phyloP scores from a whole-genome alignment of 495 filamentous ascomycete genomes.

The Hypoxylon perforatum region DNA sequence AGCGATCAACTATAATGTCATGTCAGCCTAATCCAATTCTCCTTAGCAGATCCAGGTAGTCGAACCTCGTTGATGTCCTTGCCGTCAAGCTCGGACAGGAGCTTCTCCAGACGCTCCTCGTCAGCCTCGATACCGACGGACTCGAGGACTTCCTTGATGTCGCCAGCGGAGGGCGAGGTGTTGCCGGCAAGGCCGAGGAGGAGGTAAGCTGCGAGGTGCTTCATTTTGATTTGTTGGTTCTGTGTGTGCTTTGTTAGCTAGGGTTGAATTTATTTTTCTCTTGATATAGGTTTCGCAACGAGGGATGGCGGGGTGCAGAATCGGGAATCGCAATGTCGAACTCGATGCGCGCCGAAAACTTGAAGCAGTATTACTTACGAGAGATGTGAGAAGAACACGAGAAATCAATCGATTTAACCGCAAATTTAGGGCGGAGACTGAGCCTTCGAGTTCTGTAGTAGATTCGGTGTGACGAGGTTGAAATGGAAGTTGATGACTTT shows the following conservation, averaged over 20 bases:
- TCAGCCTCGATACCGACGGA: slow-evolving; percentile 98
- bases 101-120: slow-evolving; percentile 81
- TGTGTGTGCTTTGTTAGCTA: slow-evolving; percentile 30
- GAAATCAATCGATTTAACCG: slow-evolving; percentile 70
- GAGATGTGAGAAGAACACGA: slow-evolving; percentile 60
- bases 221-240: slow-evolving; percentile 80
- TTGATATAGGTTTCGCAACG: slow-evolving; percentile 26
- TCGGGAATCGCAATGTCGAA: slow-evolving; percentile 6
- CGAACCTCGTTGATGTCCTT: slow-evolving; percentile 96
- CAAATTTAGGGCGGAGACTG: slow-evolving; percentile 64
- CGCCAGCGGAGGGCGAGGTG: slow-evolving; percentile 82
- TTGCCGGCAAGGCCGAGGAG: slow-evolving; percentile 96
- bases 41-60: slow-evolving; percentile 23
- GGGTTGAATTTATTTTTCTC: background rate
- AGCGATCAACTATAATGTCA: slow-evolving; percentile 78
- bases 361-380: slow-evolving; percentile 26
- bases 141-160: slow-evolving; percentile 90
- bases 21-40: slow-evolving; percentile 37
- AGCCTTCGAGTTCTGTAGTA: slow-evolving; percentile 63
- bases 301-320: slow-evolving; percentile 3
- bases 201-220: slow-evolving; percentile 99
- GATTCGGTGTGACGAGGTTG: slow-evolving; percentile 44
- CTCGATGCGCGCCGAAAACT: slow-evolving; percentile 4
- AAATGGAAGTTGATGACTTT: slow-evolving; percentile 32
- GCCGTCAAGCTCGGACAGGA: slow-evolving; percentile 92